phyloP scores from a whole-genome alignment of 345 rosid genomes.

The Anastatica hierochuntica region DNA sequence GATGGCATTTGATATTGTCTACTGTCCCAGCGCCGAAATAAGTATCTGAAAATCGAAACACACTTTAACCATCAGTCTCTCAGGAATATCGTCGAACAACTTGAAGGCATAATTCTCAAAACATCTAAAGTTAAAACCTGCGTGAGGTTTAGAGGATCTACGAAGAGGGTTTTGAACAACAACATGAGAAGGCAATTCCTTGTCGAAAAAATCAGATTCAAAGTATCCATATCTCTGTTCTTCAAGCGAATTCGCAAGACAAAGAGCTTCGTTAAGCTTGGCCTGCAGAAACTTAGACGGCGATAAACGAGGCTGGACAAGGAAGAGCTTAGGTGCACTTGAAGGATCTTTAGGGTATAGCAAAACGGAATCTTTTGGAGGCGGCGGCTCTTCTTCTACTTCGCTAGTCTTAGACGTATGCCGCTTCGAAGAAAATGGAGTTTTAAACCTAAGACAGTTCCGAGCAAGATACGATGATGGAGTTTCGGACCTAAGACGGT shows the following conservation, averaged over 20 bases:
- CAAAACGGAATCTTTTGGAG: constrained; percentile 23
- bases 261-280: constrained; percentile 82
- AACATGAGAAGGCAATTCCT: constrained; percentile 63
- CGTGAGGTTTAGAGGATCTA: constrained; percentile 52
- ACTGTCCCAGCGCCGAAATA: constrained; percentile 83
- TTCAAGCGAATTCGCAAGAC: constrained; percentile 85
- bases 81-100: constrained; percentile 6
- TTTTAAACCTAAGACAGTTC: too few relatives aligned
- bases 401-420: constrained; percentile 14
- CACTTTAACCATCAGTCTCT: constrained; percentile 1
- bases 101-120: constrained; percentile 9
- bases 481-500: constrained; percentile 14
- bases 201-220: constrained; percentile 53
- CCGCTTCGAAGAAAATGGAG: constrained; percentile 27
- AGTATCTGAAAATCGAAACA: constrained; percentile 37
- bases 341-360: constrained; percentile 53
- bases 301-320: constrained; percentile 82
- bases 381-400: constrained; percentile 3
- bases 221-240: constrained; percentile 88
- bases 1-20: constrained; percentile 47
- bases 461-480: neutral
- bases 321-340: constrained; percentile 62
- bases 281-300: constrained; percentile 59
- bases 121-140: constrained; percentile 29
- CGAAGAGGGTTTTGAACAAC: constrained; percentile 77